Conservation (phyloP, 768 basidiomycete genomes). For the Xerocomellus amylosporus region DNA sequence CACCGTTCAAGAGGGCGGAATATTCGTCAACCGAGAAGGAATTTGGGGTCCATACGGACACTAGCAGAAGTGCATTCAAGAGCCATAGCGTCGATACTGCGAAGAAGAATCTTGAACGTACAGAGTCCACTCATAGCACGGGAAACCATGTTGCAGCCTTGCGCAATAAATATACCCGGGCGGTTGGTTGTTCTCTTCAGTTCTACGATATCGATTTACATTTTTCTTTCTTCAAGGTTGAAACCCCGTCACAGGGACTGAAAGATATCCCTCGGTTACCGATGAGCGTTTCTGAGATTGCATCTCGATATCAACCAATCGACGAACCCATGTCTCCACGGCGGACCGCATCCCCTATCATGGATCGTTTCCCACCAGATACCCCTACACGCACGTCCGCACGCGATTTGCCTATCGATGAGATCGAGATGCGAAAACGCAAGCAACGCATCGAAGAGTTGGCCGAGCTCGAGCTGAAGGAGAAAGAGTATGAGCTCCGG, state of each 20-base stretch:
- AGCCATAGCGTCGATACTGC: conserved; percentile 32
- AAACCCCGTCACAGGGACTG: conserved; percentile 50
- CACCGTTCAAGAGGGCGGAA: conserved; percentile 22
- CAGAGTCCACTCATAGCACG: conserved; percentile 50
- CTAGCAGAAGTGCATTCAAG: conserved; percentile 16
- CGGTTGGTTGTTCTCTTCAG: conserved; percentile 39
- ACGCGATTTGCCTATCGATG: conserved; percentile 19
- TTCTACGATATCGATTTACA: neutral
- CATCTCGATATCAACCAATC: conserved; percentile 54
- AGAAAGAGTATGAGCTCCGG: conserved; percentile 52
- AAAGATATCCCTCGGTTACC: conserved; percentile 64
- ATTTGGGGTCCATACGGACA: conserved; percentile 30
- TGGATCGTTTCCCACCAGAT: conserved; percentile 28
- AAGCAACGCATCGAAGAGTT: conserved; percentile 48
- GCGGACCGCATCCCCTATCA: conserved; percentile 35
- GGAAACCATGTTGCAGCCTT: conserved; percentile 68
- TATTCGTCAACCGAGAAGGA: conserved; percentile 30
- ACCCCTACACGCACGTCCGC: conserved; percentile 14
- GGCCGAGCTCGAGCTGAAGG: conserved; percentile 50
- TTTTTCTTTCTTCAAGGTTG: conserved; percentile 38
- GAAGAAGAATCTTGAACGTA: conserved; percentile 43
- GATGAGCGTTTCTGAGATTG: conserved; percentile 60
- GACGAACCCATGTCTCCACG: conserved; percentile 46
- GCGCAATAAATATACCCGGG: conserved; percentile 57
- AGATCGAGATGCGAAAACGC: conserved; percentile 31